Evolutionary conservation across 164 flowering plant species (phyloP), one percentile per base, ranked within the genome.

Genomic region (Sedum album): DNA sequence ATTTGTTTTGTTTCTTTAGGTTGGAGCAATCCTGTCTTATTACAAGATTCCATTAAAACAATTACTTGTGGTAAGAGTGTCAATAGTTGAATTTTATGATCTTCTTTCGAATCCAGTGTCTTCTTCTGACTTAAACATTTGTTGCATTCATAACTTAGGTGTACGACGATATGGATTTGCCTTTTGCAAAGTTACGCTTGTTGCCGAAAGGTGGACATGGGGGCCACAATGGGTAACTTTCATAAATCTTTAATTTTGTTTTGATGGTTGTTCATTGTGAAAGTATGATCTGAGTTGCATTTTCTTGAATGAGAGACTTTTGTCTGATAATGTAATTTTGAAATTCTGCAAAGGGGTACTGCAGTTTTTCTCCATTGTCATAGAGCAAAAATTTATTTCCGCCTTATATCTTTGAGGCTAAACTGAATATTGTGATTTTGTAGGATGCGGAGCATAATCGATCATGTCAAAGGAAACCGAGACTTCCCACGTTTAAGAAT

Each of bases 171-270:
- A 51, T 94, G 68, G 98, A 94, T 79, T 81, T 91, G 76, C 98
- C 98, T 63, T 94, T 94, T 79, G 91, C 86, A 38, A 86, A 81
- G 78, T 72, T 91, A 76, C 84, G 96, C 46, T 71, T 94, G 38
- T 75, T 89, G 55, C 97, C 96, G 6, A 91, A 91, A 80, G 98
- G 98, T 72, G 97, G 97, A 72, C 98, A 94, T 78, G 98, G 98
- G 68, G 98, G 98, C 35, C 98, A 94, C 68, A 94, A 94, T 68
- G 98, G 98, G 97, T 94, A 88, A 69, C 7, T 64, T 31, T 26
- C 17, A 28, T 55, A 1, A 64, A 35, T 39, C 9, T n/a, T 35
- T 64, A 39, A 15, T 14, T 39, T 31, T 62, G 38, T 62, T 31
- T 36, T 8, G 15, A 25, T 3, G 66, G 26, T 35, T 64, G 17